Percentiles rank a stretch among this genome's conserved stretches.
Evolutionary conservation across 129 eudicot species (phyloP).

Genomic region (Chrysanthemum seticuspe): DNA sequence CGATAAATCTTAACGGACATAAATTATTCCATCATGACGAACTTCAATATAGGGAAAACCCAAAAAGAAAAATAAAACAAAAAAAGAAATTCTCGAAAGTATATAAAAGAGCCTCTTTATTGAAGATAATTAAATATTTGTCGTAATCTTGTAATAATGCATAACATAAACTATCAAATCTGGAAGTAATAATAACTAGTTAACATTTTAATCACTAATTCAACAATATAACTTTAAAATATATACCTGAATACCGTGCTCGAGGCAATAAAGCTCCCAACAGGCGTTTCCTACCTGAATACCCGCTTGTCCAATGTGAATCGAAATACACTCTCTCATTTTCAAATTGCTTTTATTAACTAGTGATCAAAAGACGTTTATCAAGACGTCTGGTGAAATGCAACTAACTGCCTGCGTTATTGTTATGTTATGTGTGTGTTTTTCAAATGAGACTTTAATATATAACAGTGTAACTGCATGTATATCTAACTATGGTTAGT

Average conservation of each 20-base stretch:
- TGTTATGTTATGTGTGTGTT: not conserved
- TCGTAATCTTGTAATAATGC: too few relatives aligned
- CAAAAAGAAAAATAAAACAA: too few relatives aligned
- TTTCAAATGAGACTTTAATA: not conserved
- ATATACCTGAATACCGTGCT: constrained; percentile 52
- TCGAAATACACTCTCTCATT: constrained; percentile 51
- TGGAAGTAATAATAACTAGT: too few relatives aligned
- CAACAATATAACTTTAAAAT: not conserved
- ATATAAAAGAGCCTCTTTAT: too few relatives aligned
- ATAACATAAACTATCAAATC: too few relatives aligned
- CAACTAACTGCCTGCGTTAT: not conserved
- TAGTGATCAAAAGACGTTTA: constrained; percentile 30
- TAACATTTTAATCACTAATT: not conserved
- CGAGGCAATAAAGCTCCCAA: constrained; percentile 59
- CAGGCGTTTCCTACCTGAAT: constrained; percentile 57
- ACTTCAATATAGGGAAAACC: too few relatives aligned
- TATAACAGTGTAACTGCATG: not conserved
- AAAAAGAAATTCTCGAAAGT: too few relatives aligned
- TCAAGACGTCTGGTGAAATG: constrained; percentile 40
- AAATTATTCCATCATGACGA: too few relatives aligned
- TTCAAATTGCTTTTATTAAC: not conserved
- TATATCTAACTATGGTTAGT: not conserved
- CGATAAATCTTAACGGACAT: too few relatives aligned
- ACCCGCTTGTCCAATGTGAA: constrained; percentile 61
- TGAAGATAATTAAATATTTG: too few relatives aligned